Base-by-base conservation (phyloP, 1,284 basidiomycete genomes). In the Cryptococcus neoformans region DNA sequence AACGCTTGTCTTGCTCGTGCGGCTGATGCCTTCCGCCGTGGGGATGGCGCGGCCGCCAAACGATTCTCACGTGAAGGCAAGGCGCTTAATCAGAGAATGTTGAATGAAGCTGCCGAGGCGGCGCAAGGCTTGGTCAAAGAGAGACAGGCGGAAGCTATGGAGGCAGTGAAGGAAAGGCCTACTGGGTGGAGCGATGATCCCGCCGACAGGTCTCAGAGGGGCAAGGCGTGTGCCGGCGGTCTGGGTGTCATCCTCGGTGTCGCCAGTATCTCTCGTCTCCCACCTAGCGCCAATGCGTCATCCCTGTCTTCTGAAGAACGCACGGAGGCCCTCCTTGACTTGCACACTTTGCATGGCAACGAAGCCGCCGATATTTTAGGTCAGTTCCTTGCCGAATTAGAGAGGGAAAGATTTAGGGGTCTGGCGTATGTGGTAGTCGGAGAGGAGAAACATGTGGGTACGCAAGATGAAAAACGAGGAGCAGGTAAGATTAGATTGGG, bases 1-100 rank as follows among this genome's bases (percentile, higher is more conserved):
- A 98, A 98, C 70, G 91, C 92, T 10, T 95, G 91, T 70, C 82
- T 99, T n/a, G 91, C 90, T 2, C 86, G 92, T 46, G 95, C 95
- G 4, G 92, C 95, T 1, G 92, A 97, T 70, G 92, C 94, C 2
- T 98, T 91, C 88, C 82, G 91, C 47, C 83, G 90, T 10, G 93
- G 94, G 4, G 94, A 99, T 65, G 94, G 94, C 3, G 92, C 92
- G 0, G 89, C 90, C 0, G 95, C 95, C 21, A 95, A 96, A 75
- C 82, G 92, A 49, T 97, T 94, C 79, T 91, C 88, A 64, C 81
- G 89, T 42, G 94, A 98, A 72, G 95, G 93, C 4, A 91, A 95
- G 67, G 90, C 92, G 46, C 79, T 97, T 58, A 97, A 97, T 70
- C 85, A 84, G 42, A 89, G 89, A 74, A 95, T 98, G 89, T 81